These are phyloP conservation scores for Capsicum rhomboideum DNA, from an alignment of 257 asterid species.

Conservation along the genomic window DNA sequence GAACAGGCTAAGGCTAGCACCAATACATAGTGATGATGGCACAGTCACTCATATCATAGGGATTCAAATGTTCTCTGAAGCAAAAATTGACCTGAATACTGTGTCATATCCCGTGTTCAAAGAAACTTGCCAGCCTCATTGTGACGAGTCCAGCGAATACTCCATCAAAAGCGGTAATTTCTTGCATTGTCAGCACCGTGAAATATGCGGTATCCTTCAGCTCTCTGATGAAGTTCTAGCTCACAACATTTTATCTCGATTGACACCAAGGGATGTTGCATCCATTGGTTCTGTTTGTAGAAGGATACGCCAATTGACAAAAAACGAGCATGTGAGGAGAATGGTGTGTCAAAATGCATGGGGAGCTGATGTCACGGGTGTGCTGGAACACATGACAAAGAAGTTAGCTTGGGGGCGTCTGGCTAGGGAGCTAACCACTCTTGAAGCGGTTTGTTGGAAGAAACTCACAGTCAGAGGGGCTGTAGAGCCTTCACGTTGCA, in stretches of 20 bases:
- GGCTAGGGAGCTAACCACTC: conserved; percentile 84
- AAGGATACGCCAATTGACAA: conserved; percentile 65
- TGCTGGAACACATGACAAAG: conserved; percentile 67
- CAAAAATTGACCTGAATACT: conserved; percentile 57
- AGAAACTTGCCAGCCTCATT: conserved; percentile 37
- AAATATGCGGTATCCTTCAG: conserved; percentile 57
- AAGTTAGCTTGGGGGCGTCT: conserved; percentile 84
- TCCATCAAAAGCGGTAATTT: conserved; percentile 28
- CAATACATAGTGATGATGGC: conserved; percentile 79
- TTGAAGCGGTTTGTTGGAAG: conserved; percentile 83
- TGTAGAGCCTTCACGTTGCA: conserved; percentile 84
- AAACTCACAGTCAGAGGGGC: conserved; percentile 77
- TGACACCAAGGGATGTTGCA: conserved; percentile 86
- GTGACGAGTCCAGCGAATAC: conserved; percentile 25
- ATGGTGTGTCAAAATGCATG: conserved; percentile 94
- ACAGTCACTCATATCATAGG: conserved; percentile 72
- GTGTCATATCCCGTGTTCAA: conserved; percentile 82
- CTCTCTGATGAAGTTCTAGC: conserved; percentile 88
- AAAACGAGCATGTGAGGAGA: conserved; percentile 72
- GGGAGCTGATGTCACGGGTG: conserved; percentile 85
- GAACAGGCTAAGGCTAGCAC: conserved; percentile 69
- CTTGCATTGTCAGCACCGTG: conserved; percentile 24
- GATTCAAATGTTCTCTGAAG: conserved; percentile 63
- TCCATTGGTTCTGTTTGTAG: conserved; percentile 83
- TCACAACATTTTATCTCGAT: conserved; percentile 66